Evolutionary conservation across 202 grass and related monocot genomes (phyloP).

Genomic region (Sporobolus alterniflorus): DNA sequence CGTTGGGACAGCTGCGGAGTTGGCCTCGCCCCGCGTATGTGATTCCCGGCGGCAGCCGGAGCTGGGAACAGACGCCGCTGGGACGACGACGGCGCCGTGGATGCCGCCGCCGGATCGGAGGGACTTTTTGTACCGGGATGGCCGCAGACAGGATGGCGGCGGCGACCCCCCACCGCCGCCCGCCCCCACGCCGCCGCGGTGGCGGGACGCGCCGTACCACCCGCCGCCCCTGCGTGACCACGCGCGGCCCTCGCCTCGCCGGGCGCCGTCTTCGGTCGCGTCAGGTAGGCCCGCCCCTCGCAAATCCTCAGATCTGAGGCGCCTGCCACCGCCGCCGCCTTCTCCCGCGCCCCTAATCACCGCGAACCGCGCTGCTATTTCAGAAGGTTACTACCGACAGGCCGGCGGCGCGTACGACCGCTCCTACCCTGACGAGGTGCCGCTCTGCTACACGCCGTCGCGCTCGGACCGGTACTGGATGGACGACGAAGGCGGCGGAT

Average conservation of each 20-base stretch:
- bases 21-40: conserved; percentile 38
- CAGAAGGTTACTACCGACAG: conserved; percentile 66
- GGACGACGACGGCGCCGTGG: conserved; percentile 48
- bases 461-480: conserved; percentile 75
- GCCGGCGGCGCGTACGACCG: conserved; percentile 53
- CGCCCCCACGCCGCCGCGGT: conserved; percentile 44
- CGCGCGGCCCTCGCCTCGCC: conserved; percentile 48
- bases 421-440: conserved; percentile 47
- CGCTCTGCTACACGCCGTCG: conserved; percentile 59
- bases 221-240: conserved; percentile 60
- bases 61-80: conserved; percentile 25
- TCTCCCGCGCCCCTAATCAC: conserved; percentile 26
- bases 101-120: conserved; percentile 85
- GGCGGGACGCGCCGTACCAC: conserved; percentile 62
- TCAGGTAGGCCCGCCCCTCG: conserved; percentile 32
- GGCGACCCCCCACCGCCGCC: conserved; percentile 45
- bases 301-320: conserved; percentile 55
- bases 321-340: conserved; percentile 4
- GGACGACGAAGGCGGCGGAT: conserved; percentile 57
- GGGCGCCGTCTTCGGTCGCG: conserved; percentile 40
- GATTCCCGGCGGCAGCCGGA: conserved; percentile 43
- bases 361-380: conserved; percentile 39
- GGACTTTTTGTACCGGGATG: conserved; percentile 76
- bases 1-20: conserved; percentile 6
- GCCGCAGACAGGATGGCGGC: conserved; percentile 60